Base-by-base conservation (phyloP, 176 grass and related monocot species). In the Hyparrhenia diplandra region DNA sequence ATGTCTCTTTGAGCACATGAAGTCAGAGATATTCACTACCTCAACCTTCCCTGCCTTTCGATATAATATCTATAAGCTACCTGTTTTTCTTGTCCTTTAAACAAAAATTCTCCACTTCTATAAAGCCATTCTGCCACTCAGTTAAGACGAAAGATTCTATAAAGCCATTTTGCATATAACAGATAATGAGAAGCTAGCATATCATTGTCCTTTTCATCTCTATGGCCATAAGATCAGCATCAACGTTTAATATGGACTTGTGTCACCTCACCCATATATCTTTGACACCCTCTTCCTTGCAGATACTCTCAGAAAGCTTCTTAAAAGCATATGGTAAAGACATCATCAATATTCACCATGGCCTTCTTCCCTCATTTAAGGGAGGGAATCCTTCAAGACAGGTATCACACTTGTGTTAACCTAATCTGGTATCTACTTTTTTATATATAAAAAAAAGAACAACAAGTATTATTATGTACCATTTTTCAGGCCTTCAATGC, bases 341-440 rank as follows among this genome's bases (percentile, higher is more conserved):
- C 76, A 72, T 98, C 75, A 93, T 98, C 43, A 98, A 98, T 49
- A 98, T 98, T 76, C 95, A 98, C 70, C 95, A 98, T 89, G 95
- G 95, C 29, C 92, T 98, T 74, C 95, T 98, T 93, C 95, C 95
- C 69, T 98, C 95, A 0, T 98, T 98, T 72, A 98, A 92, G 82
- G 95, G 95, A 75, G 92, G 95, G 18, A 75, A 81, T 84, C 95
- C 95, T 68, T 94, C 95, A 16, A 91, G 89, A 84, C 95, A 98
- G 92, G 95, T 98, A 34, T 34, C 75, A 70, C 5, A 76, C 51
- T 52, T 81, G 30, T 67, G 73, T 62, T 62, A 23, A 75, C 20
- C 17, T 69, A 69, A 39, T 37, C 12, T 35, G 45, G 12, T 29
- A 1, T 79, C 36, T 47, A 27, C 29, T 65, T 79, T 13, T n/a